Conservation (phyloP, 2,329 filamentous ascomycete species). For the Beauveria australis region DNA sequence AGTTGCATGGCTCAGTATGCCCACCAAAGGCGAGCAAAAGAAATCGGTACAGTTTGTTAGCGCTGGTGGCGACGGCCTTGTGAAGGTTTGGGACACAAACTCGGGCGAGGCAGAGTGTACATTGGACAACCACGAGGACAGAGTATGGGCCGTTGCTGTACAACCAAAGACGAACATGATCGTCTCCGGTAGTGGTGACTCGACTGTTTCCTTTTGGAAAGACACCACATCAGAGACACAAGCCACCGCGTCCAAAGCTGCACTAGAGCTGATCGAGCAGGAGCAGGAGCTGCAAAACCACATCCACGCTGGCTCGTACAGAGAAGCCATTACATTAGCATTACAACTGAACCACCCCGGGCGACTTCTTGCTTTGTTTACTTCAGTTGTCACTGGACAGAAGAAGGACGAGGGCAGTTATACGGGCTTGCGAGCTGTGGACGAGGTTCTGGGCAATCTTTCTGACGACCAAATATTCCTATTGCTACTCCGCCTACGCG, state of each 20-base stretch:
- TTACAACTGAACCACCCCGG: slow-evolving; percentile 92
- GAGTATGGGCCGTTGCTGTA: slow-evolving; percentile 83
- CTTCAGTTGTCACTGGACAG: slow-evolving; percentile 60
- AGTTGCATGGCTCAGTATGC: slow-evolving; percentile 70
- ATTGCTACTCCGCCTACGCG: slow-evolving; percentile 72
- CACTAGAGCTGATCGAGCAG: slow-evolving; percentile 77
- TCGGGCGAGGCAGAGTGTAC: slow-evolving; percentile 80
- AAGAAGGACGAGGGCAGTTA: slow-evolving; percentile 55
- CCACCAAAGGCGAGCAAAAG: slow-evolving; percentile 43
- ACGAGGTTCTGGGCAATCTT: slow-evolving; percentile 71
- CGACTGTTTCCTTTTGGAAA: slow-evolving; percentile 89
- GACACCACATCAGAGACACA: slow-evolving; percentile 81
- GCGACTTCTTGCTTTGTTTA: slow-evolving; percentile 76
- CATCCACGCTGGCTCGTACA: slow-evolving; percentile 78
- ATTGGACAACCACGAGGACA: slow-evolving; percentile 92
- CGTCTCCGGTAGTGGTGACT: slow-evolving; percentile 86
- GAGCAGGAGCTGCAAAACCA: slow-evolving; percentile 93
- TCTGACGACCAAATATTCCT: slow-evolving; percentile 80
- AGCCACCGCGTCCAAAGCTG: slow-evolving; percentile 62
- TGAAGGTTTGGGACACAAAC: slow-evolving; percentile 92
- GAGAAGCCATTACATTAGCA: slow-evolving; percentile 85
- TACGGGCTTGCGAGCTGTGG: slow-evolving; percentile 61
- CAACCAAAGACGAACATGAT: slow-evolving; percentile 63
- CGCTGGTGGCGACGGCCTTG: slow-evolving; percentile 85
- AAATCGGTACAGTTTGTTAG: slow-evolving; percentile 67